phyloP scores from a whole-genome alignment of 2,329 filamentous ascomycete species.

The Fusarium sp. region DNA sequence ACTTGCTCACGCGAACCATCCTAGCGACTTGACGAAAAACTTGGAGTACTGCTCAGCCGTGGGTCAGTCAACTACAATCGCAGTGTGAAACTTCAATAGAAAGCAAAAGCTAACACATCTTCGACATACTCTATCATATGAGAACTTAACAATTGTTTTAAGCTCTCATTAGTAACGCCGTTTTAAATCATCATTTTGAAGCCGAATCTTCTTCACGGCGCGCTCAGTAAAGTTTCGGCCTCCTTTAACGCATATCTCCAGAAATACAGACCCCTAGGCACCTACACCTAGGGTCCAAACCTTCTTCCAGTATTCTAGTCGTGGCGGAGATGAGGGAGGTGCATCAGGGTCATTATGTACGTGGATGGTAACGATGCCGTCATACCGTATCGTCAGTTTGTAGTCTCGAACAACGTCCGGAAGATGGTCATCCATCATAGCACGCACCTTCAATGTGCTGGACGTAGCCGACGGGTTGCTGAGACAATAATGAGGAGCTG shows the following conservation, averaged over 20 bases:
- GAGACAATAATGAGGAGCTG: too few relatives aligned
- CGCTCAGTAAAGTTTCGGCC: background rate
- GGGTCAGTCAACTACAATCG: too few relatives aligned
- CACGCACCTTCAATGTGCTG: background rate
- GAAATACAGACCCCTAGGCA: background rate
- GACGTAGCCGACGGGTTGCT: too few relatives aligned
- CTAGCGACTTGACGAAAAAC: background rate
- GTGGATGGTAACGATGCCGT: background rate
- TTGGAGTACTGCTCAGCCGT: background rate
- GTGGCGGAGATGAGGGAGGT: background rate
- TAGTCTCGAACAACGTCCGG: conserved; percentile 5
- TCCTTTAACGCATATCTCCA: background rate
- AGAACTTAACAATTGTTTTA: background rate
- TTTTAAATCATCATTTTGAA: background rate
- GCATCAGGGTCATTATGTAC: background rate
- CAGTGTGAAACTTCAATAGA: background rate
- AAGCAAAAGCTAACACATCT: background rate
- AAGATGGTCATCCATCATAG: background rate
- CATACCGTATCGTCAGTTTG: background rate
- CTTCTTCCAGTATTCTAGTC: background rate
- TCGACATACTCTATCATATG: conserved; percentile 2
- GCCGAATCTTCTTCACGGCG: background rate
- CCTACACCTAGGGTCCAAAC: background rate
- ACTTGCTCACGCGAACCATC: background rate
- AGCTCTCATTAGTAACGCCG: background rate